Conservation (phyloP, 352 stramenopile species). For the Pythium coloratum region DNA sequence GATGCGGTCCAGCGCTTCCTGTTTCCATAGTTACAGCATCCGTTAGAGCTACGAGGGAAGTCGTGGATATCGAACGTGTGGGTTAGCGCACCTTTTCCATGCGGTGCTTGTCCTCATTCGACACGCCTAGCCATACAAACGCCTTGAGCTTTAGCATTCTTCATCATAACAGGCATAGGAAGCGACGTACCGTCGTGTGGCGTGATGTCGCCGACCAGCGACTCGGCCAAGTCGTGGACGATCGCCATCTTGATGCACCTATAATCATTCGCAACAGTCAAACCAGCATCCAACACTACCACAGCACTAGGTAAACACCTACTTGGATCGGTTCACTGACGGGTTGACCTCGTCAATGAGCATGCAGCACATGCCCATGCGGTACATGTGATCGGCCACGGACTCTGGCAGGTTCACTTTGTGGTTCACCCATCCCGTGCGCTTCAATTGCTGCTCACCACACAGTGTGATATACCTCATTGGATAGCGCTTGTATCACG, state of each 20-base stretch:
- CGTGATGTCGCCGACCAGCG: conserved; percentile 93
- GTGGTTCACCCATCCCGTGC: conserved; percentile 93
- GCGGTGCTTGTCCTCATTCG: conserved; percentile 88
- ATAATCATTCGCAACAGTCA: neutral
- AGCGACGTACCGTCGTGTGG: conserved; percentile 73
- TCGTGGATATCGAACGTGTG: too few relatives aligned
- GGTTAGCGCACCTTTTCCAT: conserved; percentile 71
- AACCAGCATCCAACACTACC: conserved; percentile 1
- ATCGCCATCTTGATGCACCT: conserved; percentile 92
- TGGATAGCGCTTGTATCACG: neutral
- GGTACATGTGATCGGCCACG: conserved; percentile 94
- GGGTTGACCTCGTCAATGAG: conserved; percentile 77
- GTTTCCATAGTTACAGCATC: too few relatives aligned
- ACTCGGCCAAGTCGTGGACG: conserved; percentile 93
- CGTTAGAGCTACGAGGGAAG: neutral
- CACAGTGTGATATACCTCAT: neutral
- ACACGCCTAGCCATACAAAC: conserved; percentile 52
- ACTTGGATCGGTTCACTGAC: conserved; percentile 69
- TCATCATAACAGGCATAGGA: neutral
- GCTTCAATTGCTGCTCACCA: conserved; percentile 73
- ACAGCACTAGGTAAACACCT: conserved; percentile 6
- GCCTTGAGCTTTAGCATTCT: neutral
- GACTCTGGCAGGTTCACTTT: conserved; percentile 88
- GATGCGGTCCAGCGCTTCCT: conserved; percentile 73
- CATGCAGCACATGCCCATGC: conserved; percentile 91